Evolutionary conservation across 2,329 filamentous ascomycete species (phyloP), one percentile per base, ranked within the genome.

Genomic region (Penicillium sp.): DNA sequence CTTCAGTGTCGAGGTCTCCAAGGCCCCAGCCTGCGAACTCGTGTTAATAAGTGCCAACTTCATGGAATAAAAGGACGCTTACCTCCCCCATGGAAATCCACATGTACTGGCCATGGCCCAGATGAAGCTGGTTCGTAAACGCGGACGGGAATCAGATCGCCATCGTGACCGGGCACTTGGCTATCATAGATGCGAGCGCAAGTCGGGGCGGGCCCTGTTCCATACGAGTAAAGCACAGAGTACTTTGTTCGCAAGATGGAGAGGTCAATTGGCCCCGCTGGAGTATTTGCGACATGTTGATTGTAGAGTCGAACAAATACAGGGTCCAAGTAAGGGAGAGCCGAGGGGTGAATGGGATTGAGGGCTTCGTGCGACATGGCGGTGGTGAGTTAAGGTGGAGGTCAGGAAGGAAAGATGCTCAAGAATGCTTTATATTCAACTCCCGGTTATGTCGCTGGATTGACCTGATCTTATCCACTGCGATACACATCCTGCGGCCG

Each of bases 31-130:
- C 62, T 61, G 20, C 13, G n/a, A 18, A 22, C 14, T 36, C 22
- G 18, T 13, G 20, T 39, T 16, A 39, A 39, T 43, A 9, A 11
- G 10, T 25, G 7, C 5, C 14, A 14, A 14, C 5, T 33, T 30
- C 18, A 5, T 22, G 6, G 1, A 24, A 24, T 13, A 5, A 16
- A 16, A 18, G n/a, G 20, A 11, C 25, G 33, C 43, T 10, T 51
- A 63, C 62, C 68, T 54, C 78, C 78, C 16, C 78, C 78, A 52
- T 81, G 77, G 49, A 71, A 80, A 60, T 79, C 74, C 43, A 80
- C 60, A 44, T 79, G 76, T 4, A 78, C 77, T 0, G 77, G 77
- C 64, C 76, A 77, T 3, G 63, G 63, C 0, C 76, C 75, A 0
- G 69, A 53, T 1, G 62, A 51, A 0, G 67, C 67, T 0, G 77